Evolutionary conservation across 208 protist species (phyloP), one percentile per base, ranked within the genome.

Genomic region (Phytomonas sp.): DNA sequence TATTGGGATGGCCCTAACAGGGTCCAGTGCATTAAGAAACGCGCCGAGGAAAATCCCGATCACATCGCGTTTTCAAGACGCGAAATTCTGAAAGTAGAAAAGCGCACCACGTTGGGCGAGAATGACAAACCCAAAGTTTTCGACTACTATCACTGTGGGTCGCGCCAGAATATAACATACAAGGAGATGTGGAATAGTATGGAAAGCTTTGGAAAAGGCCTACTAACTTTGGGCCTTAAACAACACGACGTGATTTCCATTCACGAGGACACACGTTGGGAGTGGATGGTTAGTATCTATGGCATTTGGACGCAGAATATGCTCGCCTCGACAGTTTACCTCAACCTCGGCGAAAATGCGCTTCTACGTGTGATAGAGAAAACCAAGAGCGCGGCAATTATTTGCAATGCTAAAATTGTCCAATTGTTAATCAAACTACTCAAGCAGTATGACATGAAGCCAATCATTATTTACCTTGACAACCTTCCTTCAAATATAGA

Each of bases 261-360:
- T 60, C 91, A 91, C 73, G 79, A 86, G 62, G 84, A 91, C 61
- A 93, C 88, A 29, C 84, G 88, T 60, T 89, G 78, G 78, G 83
- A 94, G 76, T 91, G 86, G 84, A 63, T 94, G 37, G 79, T 84
- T 30, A 74, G 80, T 16, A 68, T 85, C 12, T 91, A 91, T 64
- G 88, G 80, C 45, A 84, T 89, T 60, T 91, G 86, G 84, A 72
- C 79, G 33, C 86, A 94, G 72, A 61, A 77, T 34, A 84, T 91
- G 78, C 60, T 89, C 36, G 82, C 66, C 69, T 78, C 75, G 29
- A 95, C 89, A 29, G 86, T 85, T 33, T 94, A 95, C 76, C 73
- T 88, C 26, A 94, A 88, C 72, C 81, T 91, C 37, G 90, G 86
- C 37, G 75, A 88, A 37, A 83, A 87, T 30, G 78, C 86, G 16